phyloP scores from a whole-genome alignment of 2,329 filamentous ascomycete species.

The Trichoderma endophyticum region DNA sequence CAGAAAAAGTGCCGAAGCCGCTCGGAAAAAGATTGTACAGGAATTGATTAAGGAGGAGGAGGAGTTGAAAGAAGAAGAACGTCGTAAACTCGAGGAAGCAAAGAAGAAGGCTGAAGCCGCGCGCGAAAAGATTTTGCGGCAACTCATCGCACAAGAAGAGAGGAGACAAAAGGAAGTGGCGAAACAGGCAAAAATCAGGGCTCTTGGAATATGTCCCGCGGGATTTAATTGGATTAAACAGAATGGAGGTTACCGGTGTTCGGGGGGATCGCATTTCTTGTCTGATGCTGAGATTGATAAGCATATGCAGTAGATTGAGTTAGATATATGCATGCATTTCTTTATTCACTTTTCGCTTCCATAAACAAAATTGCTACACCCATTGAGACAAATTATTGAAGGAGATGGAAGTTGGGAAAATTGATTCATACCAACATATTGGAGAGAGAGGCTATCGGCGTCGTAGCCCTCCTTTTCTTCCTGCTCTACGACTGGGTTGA shows the following conservation, averaged over 20 bases:
- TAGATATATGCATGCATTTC: not conserved
- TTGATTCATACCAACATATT: not conserved
- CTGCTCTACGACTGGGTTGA: not conserved
- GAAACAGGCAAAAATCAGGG: slow-evolving; percentile 46
- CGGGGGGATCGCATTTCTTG: slow-evolving; percentile 55
- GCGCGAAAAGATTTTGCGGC: slow-evolving; percentile 35
- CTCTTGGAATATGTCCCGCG: slow-evolving; percentile 52
- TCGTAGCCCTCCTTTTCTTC: no score
- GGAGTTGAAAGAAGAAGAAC: not conserved
- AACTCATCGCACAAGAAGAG: slow-evolving; percentile 21
- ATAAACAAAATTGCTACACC: not conserved
- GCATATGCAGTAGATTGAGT: not conserved
- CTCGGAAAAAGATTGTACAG: slow-evolving; percentile 33
- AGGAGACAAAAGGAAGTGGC: slow-evolving; percentile 37
- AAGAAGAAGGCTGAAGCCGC: slow-evolving; percentile 30
- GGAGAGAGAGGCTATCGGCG: no score
- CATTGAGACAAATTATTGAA: not conserved
- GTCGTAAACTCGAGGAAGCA: slow-evolving; percentile 21
- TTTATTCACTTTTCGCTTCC: not conserved
- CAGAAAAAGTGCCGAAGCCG: slow-evolving; percentile 28
- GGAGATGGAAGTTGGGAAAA: not conserved
- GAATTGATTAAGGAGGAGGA: slow-evolving; percentile 23
- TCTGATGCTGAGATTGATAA: slow-evolving; percentile 16
- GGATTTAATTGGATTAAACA: slow-evolving; percentile 64
- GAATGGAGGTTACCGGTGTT: slow-evolving; percentile 57